Base-by-base conservation (phyloP, 805 yeast species). In the Allodekkera sacchari region DNA sequence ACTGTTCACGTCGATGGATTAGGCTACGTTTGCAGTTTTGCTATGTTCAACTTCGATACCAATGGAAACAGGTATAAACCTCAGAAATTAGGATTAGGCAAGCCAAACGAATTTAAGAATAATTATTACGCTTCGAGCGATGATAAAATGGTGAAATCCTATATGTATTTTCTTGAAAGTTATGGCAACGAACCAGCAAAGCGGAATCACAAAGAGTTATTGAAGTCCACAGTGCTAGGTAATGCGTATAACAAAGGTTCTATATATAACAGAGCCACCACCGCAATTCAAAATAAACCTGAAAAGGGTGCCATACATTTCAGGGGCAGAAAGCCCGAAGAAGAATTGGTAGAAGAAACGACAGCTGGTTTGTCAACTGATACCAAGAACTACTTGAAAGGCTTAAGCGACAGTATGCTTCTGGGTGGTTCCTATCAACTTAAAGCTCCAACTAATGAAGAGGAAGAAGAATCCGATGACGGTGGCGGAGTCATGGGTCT, bases 21-120 rank as follows among this genome's bases (percentile, higher is more conserved):
- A 25, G 99, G 98, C 0, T 81, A 88, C 48, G 95, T 92, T 23
- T 89, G 97, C 50, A 78, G 84, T 19, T 85, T 79, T 65, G 97
- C 97, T 2, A 83, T 84, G 77, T 92, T 92, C 57, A 80, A 84
- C 43, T 74, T 81, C 39, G 87, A 78, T 38, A 74, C 73, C 41
- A 66, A 68, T 37, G 40, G 67, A 58, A 67, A 46, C 25, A 39
- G 34, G 18, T 35, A 36, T 24, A 52, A 45, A 27, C 46, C 45
- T 7, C 30, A 26, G 15, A 35, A 39, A 18, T 34, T 28, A 3
- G 40, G 33, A 4, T 13, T 29, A 4, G 35, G 41, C 10, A 43
- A 33, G 16, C 39, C 21, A 14, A 63, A 59, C 14, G 55, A 53
- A 33, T 34, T 59, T 37, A 35, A 55, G 41, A 49, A 58, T 25